phyloP scores from a whole-genome alignment of 805 yeast species.

The Scheffersomyces amazonensis region DNA sequence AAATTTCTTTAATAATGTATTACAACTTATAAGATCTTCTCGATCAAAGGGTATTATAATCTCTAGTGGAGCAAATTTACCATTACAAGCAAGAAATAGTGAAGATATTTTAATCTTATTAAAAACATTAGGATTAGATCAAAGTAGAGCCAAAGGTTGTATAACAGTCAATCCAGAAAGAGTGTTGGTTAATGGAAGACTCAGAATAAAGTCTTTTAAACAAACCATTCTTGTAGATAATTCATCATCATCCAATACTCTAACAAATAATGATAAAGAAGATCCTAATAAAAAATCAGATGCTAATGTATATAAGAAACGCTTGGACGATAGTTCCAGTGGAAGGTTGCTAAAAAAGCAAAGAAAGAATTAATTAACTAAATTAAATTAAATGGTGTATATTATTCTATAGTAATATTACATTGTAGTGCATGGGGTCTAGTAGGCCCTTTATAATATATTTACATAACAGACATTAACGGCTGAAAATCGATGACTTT shows the following conservation, averaged over 20 bases:
- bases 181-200: constrained; percentile 69
- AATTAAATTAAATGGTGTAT: too few relatives aligned
- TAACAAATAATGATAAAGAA: constrained; percentile 19
- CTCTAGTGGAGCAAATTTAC: constrained; percentile 66
- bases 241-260: constrained; percentile 10
- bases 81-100: constrained; percentile 61
- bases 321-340: constrained; percentile 17
- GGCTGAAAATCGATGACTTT: constrained; percentile 26
- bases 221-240: constrained; percentile 66
- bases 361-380: constrained; percentile 5
- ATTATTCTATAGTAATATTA: too few relatives aligned
- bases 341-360: constrained; percentile 24
- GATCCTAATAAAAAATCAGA: constrained; percentile 12
- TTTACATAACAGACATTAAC: too few relatives aligned
- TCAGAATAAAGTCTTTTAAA: constrained; percentile 72
- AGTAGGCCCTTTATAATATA: too few relatives aligned
- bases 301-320: constrained; percentile 19
- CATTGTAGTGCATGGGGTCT: too few relatives aligned
- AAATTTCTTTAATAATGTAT: constrained; percentile 66
- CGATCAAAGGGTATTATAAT: constrained; percentile 77
- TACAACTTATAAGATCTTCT: constrained; percentile 76
- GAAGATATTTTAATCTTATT: constrained; percentile 68
- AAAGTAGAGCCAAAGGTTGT: constrained; percentile 56
- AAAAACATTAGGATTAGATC: constrained; percentile 67
- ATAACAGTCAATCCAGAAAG: constrained; percentile 58